These are phyloP conservation scores for Hanseniaspora hatyaiensis DNA, from an alignment of 805 yeast genomes.

Conservation along the genomic window DNA sequence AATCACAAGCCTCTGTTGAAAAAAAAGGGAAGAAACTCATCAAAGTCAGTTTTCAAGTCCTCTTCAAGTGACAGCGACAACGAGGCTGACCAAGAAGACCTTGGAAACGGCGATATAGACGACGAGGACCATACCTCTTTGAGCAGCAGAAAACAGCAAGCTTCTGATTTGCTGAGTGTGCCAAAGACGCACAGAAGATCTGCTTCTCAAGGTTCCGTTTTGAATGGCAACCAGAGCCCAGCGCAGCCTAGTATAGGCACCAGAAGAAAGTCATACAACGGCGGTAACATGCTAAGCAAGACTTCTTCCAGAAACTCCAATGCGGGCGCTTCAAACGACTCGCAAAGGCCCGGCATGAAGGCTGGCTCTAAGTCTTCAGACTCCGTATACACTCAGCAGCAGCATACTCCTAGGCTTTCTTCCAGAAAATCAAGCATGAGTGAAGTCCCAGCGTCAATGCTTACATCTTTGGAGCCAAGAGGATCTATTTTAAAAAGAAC, in stretches of 20 bases:
- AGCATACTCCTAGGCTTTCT: slow-evolving; percentile 7
- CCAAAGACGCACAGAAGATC: slow-evolving; percentile 6
- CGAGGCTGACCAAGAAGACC: slow-evolving; percentile 5
- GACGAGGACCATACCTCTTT: not conserved
- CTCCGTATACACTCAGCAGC: not conserved
- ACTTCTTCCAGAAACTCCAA: slow-evolving; percentile 9
- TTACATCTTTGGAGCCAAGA: slow-evolving; percentile 12
- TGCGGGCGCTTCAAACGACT: not conserved
- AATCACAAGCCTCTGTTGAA: slow-evolving; percentile 7
- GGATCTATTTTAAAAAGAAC: slow-evolving; percentile 11
- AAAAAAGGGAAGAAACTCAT: not conserved
- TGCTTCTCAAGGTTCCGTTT: slow-evolving; percentile 9
- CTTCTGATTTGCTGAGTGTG: not conserved
- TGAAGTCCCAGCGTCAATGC: slow-evolving; percentile 16
- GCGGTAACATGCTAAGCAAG: not conserved
- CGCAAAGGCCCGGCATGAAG: slow-evolving; percentile 2
- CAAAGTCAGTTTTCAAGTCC: not conserved
- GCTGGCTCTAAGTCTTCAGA: not conserved
- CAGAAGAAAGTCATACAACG: slow-evolving; percentile 1
- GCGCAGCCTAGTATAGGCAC: not conserved
- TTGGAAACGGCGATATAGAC: slow-evolving; percentile 3
- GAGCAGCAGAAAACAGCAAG: not conserved
- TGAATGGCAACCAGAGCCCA: not conserved
- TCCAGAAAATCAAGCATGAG: slow-evolving; percentile 16
- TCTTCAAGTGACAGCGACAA: slow-evolving; percentile 3